A percentile compares a stretch with the other conserved stretches of the same genome.
Evolutionary conservation across 148 eudicot genomes (phyloP).

Genomic region (Nepenthes gracilis): DNA sequence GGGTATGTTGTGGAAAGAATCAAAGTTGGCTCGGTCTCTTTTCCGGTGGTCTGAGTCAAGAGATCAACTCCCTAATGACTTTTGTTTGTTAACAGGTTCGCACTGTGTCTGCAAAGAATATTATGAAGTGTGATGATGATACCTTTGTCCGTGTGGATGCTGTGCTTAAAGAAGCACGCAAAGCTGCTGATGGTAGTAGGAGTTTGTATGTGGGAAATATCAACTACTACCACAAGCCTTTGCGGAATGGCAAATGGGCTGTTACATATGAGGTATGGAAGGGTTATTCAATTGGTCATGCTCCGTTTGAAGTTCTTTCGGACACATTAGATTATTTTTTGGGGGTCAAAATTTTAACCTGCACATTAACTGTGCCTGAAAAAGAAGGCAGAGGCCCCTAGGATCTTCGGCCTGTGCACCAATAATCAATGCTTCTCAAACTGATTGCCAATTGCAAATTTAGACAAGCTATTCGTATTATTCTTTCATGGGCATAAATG

Average conservation of each 20-base stretch:
- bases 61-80: background rate
- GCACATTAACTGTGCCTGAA: background rate
- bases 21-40: background rate
- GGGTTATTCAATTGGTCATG: background rate
- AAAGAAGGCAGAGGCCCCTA: too few relatives aligned
- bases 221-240: conserved; percentile 74
- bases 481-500: too few relatives aligned
- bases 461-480: too few relatives aligned
- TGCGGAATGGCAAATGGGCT: conserved; percentile 95
- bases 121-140: conserved; percentile 97
- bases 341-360: too few relatives aligned
- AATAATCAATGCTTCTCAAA: too few relatives aligned
- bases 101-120: conserved; percentile 63
- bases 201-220: conserved; percentile 86
- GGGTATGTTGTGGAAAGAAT: conserved; percentile 32
- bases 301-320: background rate
- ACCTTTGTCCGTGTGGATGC: conserved; percentile 84
- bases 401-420: too few relatives aligned
- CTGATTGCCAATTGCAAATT: too few relatives aligned
- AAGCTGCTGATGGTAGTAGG: conserved; percentile 31
- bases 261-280: conserved; percentile 87
- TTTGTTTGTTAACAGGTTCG: conserved; percentile 35
- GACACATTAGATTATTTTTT: background rate
- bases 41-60: too few relatives aligned
- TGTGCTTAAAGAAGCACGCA: conserved; percentile 47